Percentiles rank a stretch among this genome's conserved stretches.
These are phyloP conservation scores for Pythium dissimile DNA, from an alignment of 352 stramenopile species.

Conservation along the genomic window DNA sequence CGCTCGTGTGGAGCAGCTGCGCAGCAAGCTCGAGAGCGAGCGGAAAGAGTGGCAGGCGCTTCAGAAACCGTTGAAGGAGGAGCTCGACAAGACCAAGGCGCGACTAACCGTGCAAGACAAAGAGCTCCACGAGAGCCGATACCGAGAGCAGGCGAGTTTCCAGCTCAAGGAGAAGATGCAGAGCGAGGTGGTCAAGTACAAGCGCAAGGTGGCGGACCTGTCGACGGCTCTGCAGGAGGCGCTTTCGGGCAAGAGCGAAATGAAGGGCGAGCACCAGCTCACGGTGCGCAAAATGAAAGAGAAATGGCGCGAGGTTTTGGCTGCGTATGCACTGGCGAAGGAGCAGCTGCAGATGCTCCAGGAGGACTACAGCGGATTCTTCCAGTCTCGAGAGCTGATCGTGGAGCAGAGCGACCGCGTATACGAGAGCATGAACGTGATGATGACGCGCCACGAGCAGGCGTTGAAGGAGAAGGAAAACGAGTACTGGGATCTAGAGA, in stretches of 20 bases:
- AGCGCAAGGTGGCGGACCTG: conserved; percentile 57
- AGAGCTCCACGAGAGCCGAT: conserved; percentile 57
- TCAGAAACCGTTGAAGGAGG: conserved; percentile 45
- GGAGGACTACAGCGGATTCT: conserved; percentile 70
- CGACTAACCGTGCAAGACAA: conserved; percentile 60
- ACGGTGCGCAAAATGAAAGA: conserved; percentile 55
- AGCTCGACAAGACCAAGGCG: conserved; percentile 49
- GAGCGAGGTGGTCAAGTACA: conserved; percentile 40
- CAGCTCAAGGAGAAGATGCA: conserved; percentile 71
- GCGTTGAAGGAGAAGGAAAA: conserved; percentile 45
- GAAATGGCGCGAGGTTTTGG: conserved; percentile 60
- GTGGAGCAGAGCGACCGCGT: conserved; percentile 48
- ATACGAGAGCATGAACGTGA: conserved; percentile 36
- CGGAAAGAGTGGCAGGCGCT: conserved; percentile 63
- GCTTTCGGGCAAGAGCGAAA: conserved; percentile 37
- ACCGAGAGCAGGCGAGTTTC: conserved; percentile 57
- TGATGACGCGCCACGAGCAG: conserved; percentile 46
- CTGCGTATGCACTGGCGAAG: conserved; percentile 36
- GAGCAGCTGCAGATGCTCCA: conserved; percentile 65
- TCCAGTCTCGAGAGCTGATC: conserved; percentile 33
- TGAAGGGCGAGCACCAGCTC: conserved; percentile 44
- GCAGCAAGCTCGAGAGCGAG: conserved; percentile 60
- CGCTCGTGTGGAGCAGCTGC: conserved; percentile 56
- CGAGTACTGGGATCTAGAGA: conserved; percentile 62
- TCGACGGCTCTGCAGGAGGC: conserved; percentile 48